A percentile compares a stretch with the other conserved stretches of the same genome.
These are phyloP conservation scores for Candida vaughaniae DNA, from an alignment of 805 yeast genomes.

Conservation along the genomic window DNA sequence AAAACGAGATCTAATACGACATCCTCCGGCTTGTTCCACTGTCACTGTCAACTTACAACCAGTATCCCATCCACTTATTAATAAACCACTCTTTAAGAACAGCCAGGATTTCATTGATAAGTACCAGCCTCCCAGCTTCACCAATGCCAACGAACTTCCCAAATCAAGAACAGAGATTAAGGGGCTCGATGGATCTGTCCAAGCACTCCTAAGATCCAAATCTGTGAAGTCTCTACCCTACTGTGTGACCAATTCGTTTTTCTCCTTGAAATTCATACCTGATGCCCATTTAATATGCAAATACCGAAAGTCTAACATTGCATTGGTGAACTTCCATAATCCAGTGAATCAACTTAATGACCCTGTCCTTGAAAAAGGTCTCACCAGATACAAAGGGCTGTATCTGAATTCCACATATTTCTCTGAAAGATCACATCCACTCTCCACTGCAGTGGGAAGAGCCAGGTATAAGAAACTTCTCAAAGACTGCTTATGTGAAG, in stretches of 20 bases:
- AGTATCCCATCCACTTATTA: too few species aligned
- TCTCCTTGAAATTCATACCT: slow-evolving; percentile 31
- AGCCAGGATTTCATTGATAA: background rate
- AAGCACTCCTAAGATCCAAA: background rate
- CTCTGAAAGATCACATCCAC: slow-evolving; percentile 24
- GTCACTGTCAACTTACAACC: too few species aligned
- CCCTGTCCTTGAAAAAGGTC: slow-evolving; percentile 17
- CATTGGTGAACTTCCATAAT: slow-evolving; percentile 32
- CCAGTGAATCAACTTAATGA: slow-evolving; percentile 29
- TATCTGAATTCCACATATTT: slow-evolving; percentile 23
- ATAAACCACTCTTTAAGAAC: too few species aligned
- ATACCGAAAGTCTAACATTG: slow-evolving; percentile 37
- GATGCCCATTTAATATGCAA: slow-evolving; percentile 23
- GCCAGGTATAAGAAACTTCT: slow-evolving; percentile 23
- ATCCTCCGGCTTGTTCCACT: background rate
- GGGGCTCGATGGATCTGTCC: background rate
- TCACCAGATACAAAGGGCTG: slow-evolving; percentile 28
- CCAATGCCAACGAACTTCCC: background rate
- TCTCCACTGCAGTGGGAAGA: slow-evolving; percentile 34
- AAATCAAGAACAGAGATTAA: background rate
- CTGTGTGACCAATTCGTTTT: slow-evolving; percentile 15
- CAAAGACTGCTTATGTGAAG: slow-evolving; percentile 16
- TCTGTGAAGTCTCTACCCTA: slow-evolving; percentile 7
- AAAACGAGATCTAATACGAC: background rate
- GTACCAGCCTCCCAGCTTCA: background rate